Conservation (phyloP, 345 rosid genomes). For the Iberis pinnata region DNA sequence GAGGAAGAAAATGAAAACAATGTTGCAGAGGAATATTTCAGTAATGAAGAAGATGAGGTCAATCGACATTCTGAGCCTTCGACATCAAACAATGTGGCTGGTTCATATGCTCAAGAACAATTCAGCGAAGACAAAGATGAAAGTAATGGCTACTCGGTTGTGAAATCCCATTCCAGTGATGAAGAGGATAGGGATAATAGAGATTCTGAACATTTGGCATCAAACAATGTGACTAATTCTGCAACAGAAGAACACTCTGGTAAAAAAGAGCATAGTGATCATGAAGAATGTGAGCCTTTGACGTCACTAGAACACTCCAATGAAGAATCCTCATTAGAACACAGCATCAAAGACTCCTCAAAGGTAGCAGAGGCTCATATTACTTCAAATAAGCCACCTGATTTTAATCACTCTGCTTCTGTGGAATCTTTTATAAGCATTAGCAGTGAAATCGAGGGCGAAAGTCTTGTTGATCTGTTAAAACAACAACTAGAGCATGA, state of each 20-base stretch:
- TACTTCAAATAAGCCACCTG: conserved; percentile 29
- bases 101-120: conserved; percentile 14
- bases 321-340: conserved; percentile 12
- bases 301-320: background rate
- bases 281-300: conserved; percentile 5
- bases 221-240: conserved; percentile 16
- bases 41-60: conserved; percentile 21
- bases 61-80: conserved; percentile 10
- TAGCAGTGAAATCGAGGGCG: conserved; percentile 57
- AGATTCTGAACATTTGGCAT: conserved; percentile 19
- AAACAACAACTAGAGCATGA: conserved; percentile 53
- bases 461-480: conserved; percentile 39
- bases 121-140: conserved; percentile 22
- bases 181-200: conserved; percentile 12
- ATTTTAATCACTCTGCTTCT: conserved; percentile 36
- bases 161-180: conserved; percentile 19
- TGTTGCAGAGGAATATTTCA: conserved; percentile 30
- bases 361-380: conserved; percentile 30
- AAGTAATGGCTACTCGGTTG: conserved; percentile 17
- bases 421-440: conserved; percentile 46
- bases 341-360: conserved; percentile 11
- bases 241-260: conserved; percentile 14
- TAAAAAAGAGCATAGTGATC: conserved; percentile 18
- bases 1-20: background rate
- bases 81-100: conserved; percentile 8